A percentile compares a stretch with the other conserved stretches of the same genome.
phyloP scores from a whole-genome alignment of 352 stramenopile species.

The Blastocystis sp. region DNA sequence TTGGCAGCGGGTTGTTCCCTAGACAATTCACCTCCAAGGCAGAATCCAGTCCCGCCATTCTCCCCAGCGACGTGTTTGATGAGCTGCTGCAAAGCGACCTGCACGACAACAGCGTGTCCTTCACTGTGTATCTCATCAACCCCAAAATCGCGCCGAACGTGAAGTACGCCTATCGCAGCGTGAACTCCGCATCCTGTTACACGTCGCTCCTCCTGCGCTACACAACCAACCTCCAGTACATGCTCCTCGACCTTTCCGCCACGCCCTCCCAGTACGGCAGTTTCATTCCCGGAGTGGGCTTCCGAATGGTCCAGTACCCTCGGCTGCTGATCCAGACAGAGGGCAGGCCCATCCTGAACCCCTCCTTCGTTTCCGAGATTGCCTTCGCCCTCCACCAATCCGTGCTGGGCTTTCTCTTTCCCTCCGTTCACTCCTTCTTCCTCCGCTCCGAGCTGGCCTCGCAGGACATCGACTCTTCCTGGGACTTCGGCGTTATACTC shows the following conservation, averaged over 20 bases:
- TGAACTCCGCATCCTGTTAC: conserved; percentile 5
- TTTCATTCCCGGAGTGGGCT: conserved; percentile 32
- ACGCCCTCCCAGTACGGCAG: conserved; percentile 10
- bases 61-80: conserved; percentile 15
- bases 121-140: conserved; percentile 59
- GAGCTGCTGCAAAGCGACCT: conserved; percentile 36
- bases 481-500: conserved; percentile 22
- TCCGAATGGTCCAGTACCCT: conserved; percentile 41
- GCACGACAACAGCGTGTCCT: conserved; percentile 55
- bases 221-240: neutral
- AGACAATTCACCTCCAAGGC: neutral
- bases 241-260: conserved; percentile 41
- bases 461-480: neutral
- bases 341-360: conserved; percentile 29
- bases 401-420: conserved; percentile 12
- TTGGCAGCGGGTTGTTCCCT: neutral
- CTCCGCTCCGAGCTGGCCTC: neutral
- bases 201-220: conserved; percentile 20
- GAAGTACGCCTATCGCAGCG: conserved; percentile 5
- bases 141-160: neutral
- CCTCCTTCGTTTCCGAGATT: conserved; percentile 56
- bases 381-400: conserved; percentile 19
- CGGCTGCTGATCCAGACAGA: neutral
- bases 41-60: neutral
- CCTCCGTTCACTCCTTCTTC: neutral